phyloP scores from a whole-genome alignment of 495 filamentous ascomycete species.

The Aspergillus steynii region DNA sequence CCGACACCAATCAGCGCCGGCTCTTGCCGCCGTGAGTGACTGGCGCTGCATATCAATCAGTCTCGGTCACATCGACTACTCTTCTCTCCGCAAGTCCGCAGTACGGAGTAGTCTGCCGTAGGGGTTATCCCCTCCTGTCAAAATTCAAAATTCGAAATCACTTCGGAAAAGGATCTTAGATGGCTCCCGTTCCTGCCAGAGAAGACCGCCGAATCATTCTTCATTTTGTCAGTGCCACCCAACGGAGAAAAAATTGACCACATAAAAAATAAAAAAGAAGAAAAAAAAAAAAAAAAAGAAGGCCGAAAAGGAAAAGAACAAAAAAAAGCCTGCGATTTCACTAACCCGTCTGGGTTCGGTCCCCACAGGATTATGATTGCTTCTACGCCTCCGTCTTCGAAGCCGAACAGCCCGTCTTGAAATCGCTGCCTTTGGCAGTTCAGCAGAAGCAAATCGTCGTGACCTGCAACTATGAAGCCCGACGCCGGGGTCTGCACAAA shows the following conservation, averaged over 20 bases:
- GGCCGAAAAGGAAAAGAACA: not conserved
- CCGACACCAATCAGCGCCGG: not conserved
- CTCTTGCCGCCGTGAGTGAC: not conserved
- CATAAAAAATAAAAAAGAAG: not conserved
- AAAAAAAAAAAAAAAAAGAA: not conserved
- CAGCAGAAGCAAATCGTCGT: conserved; percentile 90
- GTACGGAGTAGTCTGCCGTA: no score
- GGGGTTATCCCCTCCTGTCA: no score
- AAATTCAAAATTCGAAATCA: not conserved
- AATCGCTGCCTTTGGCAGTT: conserved; percentile 68
- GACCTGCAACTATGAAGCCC: conserved; percentile 93
- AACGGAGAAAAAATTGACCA: conserved; percentile 10
- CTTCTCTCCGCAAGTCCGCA: no score
- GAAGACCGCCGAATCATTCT: conserved; percentile 72
- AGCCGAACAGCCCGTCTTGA: conserved; percentile 71
- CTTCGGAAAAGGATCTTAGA: conserved; percentile 14
- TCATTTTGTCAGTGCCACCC: conserved; percentile 66
- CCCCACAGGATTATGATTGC: conserved; percentile 80
- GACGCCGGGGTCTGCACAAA: conserved; percentile 74
- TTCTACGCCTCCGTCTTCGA: conserved; percentile 94
- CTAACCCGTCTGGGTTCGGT: conserved; percentile 1
- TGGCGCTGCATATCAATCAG: not conserved
- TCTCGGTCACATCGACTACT: no score
- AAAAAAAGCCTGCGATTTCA: conserved; percentile 11
- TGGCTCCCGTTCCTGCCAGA: conserved; percentile 48